Percentiles rank a stretch among this genome's conserved stretches.
Conservation (phyloP, 768 basidiomycete genomes). For the Cytidiella melzeri region DNA sequence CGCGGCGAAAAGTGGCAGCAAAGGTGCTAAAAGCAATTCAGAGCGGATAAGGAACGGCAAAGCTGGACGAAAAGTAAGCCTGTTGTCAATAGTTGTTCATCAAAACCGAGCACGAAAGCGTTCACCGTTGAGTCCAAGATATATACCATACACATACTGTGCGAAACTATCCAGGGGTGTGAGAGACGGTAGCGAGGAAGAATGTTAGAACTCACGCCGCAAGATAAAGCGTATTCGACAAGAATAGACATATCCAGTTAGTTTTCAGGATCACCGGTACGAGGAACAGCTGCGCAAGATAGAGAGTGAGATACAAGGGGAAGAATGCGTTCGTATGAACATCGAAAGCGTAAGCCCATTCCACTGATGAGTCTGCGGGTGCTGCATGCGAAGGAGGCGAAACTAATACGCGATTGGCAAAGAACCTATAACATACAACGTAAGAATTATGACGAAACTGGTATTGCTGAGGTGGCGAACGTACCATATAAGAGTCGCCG, state of each 20-base stretch:
- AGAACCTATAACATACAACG: conserved; percentile 39
- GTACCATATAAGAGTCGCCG: conserved; percentile 75
- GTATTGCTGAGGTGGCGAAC: conserved; percentile 10
- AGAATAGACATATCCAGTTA: conserved; percentile 91
- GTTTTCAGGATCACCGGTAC: conserved; percentile 75
- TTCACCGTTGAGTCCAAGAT: conserved; percentile 78
- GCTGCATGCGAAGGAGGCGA: conserved; percentile 70
- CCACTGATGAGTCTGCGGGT: conserved; percentile 64
- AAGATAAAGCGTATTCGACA: conserved; percentile 90
- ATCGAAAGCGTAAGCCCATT: conserved; percentile 96
- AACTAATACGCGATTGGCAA: conserved; percentile 64
- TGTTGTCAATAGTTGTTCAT: conserved; percentile 16
- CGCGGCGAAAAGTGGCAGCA: conserved; percentile 79
- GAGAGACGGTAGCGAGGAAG: not conserved
- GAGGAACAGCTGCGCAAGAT: conserved; percentile 83
- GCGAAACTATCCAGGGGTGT: conserved; percentile 48
- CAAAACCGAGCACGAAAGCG: conserved; percentile 5
- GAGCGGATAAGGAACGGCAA: conserved; percentile 92
- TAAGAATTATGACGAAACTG: not conserved
- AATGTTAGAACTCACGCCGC: conserved; percentile 53
- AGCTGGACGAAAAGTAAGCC: conserved; percentile 44
- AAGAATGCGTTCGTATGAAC: conserved; percentile 97
- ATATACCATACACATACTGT: conserved; percentile 90
- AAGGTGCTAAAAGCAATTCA: conserved; percentile 84
- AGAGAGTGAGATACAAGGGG: conserved; percentile 85